These are phyloP conservation scores for Fusarium abutilonis DNA, from an alignment of 2,329 filamentous ascomycete species.

Conservation along the genomic window DNA sequence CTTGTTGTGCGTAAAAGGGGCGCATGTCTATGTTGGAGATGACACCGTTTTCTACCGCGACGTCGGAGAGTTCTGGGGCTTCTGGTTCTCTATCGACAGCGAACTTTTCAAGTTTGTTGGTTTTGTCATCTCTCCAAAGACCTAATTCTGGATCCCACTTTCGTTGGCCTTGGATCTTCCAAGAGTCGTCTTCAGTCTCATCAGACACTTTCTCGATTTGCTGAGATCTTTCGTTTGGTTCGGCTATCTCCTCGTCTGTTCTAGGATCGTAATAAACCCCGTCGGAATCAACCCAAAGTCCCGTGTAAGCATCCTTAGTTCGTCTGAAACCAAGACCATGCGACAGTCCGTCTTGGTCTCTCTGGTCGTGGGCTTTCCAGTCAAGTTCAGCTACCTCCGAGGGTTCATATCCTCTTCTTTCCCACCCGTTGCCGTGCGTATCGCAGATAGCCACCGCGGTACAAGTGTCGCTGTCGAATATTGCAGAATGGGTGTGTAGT, in stretches of 20 bases:
- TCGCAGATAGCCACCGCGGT: neutral
- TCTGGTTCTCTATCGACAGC: neutral
- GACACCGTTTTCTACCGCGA: neutral
- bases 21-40: neutral
- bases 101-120: slow-evolving; percentile 1
- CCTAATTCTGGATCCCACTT: slow-evolving; percentile 9
- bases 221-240: neutral
- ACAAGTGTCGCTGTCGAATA: neutral
- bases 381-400: neutral
- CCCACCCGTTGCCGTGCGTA: slow-evolving; percentile 7
- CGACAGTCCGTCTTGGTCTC: slow-evolving; percentile 6
- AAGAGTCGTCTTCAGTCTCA: neutral
- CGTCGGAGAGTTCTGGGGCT: neutral
- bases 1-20: slow-evolving; percentile 1
- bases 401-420: slow-evolving; percentile 1
- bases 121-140: slow-evolving; percentile 10
- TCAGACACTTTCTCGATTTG: neutral
- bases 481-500: slow-evolving; percentile 1
- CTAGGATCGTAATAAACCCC: slow-evolving; percentile 4
- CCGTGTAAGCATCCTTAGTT: neutral
- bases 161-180: neutral
- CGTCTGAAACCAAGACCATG: neutral
- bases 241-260: slow-evolving; percentile 4
- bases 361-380: neutral
- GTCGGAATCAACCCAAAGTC: slow-evolving; percentile 7